phyloP scores from a whole-genome alignment of 176 grass and related monocot species.

The Sorghum bicolor region Sorghum_bicolor_NCBIv3 NC_012872.2:4913501-4914000 shows the following conservation, averaged over 20 bases:
- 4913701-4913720: constrained; percentile 46
- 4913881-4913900: constrained; percentile 48
- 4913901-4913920: constrained; percentile 43
- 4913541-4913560: constrained; percentile 33
- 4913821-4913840: constrained; percentile 47
- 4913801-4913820: constrained; percentile 43
- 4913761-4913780: constrained; percentile 47
- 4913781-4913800: constrained; percentile 40
- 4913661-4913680: constrained; percentile 41
- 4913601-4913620: constrained; percentile 45
- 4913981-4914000: constrained; percentile 39
- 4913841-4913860: constrained; percentile 45
- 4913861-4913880: constrained; percentile 57
- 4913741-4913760: constrained; percentile 42
- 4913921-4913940: constrained; percentile 30
- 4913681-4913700: constrained; percentile 33
- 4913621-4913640: constrained; percentile 44
- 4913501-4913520: constrained; percentile 52
- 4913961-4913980: constrained; percentile 46
- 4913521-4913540: constrained; percentile 55
- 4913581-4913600: constrained; percentile 53
- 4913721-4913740: constrained; percentile 43
- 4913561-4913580: constrained; percentile 42
- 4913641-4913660: constrained; percentile 64
- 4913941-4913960: constrained; percentile 39